phyloP scores from a whole-genome alignment of 208 protist species.

The Acanthamoeba sp. region DNA sequence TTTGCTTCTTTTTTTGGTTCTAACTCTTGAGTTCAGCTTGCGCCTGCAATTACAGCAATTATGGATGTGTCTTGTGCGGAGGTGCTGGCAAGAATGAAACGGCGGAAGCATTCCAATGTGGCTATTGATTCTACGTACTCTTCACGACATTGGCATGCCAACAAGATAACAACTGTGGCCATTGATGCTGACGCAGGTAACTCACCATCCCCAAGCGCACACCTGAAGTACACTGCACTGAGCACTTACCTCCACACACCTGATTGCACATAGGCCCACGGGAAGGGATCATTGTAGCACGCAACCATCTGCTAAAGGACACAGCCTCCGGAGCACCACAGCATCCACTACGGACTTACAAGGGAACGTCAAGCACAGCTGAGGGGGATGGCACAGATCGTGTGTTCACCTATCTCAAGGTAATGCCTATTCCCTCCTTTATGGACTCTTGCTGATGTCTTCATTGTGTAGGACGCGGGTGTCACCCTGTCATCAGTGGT shows the following conservation, averaged over 20 bases:
- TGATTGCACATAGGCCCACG: not conserved
- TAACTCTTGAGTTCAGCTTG: not conserved
- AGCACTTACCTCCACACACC: not conserved
- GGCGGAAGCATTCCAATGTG: not conserved
- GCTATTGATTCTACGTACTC: not conserved
- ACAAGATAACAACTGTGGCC: not conserved
- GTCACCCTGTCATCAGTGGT: not conserved
- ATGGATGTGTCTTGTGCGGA: slow-evolving; percentile 8
- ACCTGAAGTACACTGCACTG: not conserved
- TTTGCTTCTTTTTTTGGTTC: not conserved
- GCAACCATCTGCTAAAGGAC: not conserved
- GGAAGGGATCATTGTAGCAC: not conserved
- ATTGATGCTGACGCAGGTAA: not conserved
- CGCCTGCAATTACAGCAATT: not conserved
- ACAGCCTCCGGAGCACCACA: slow-evolving; percentile 8
- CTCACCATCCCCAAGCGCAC: not conserved
- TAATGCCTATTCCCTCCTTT: not conserved
- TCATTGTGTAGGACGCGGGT: not conserved
- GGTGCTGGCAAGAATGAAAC: not conserved
- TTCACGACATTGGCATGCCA: not conserved
- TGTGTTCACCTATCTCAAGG: not conserved
- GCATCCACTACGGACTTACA: slow-evolving; percentile 3
- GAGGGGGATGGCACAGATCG: not conserved
- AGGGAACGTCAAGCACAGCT: slow-evolving; percentile 6
- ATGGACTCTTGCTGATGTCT: no score